Evolutionary conservation across 768 basidiomycete genomes (phyloP).

Genomic region (Suillus alpinus): DNA sequence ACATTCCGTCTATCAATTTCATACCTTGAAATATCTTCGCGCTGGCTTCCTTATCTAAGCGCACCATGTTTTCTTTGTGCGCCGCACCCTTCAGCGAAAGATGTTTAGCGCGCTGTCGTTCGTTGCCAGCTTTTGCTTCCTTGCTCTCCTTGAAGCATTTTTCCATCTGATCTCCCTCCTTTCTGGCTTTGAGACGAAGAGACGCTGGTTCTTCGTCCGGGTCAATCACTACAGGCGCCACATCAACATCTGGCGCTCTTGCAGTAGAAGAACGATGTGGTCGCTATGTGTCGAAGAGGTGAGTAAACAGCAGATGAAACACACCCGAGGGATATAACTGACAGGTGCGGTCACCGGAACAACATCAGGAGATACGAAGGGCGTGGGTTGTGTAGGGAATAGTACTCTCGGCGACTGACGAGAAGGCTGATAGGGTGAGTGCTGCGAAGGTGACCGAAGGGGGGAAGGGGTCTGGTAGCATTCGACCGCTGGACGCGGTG

Average conservation of each 20-base stretch:
- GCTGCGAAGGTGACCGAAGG: not conserved
- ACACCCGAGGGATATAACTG: not conserved
- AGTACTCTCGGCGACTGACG: not conserved
- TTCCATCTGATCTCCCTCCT: constrained; percentile 72
- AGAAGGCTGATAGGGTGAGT: not conserved
- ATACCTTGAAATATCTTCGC: constrained; percentile 79
- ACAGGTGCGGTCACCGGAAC: not conserved
- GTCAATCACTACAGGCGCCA: not conserved
- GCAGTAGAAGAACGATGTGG: not conserved
- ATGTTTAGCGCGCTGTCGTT: constrained; percentile 30
- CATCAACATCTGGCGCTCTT: not conserved
- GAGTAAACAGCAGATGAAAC: not conserved
- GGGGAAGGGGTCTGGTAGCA: not conserved
- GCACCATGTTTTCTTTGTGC: constrained; percentile 70
- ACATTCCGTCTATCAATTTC: constrained; percentile 23
- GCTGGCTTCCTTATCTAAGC: constrained; percentile 70
- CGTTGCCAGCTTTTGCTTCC: constrained; percentile 61
- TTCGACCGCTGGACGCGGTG: no score
- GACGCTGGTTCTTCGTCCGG: constrained; percentile 39
- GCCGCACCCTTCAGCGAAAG: no score
- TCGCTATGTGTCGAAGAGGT: not conserved
- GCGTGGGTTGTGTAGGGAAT: not conserved
- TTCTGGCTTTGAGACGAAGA: constrained; percentile 66
- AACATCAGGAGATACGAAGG: not conserved
- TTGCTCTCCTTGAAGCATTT: constrained; percentile 61